Base-by-base conservation (phyloP, 2,329 filamentous ascomycete species). In the Monosporascus sp. region DNA sequence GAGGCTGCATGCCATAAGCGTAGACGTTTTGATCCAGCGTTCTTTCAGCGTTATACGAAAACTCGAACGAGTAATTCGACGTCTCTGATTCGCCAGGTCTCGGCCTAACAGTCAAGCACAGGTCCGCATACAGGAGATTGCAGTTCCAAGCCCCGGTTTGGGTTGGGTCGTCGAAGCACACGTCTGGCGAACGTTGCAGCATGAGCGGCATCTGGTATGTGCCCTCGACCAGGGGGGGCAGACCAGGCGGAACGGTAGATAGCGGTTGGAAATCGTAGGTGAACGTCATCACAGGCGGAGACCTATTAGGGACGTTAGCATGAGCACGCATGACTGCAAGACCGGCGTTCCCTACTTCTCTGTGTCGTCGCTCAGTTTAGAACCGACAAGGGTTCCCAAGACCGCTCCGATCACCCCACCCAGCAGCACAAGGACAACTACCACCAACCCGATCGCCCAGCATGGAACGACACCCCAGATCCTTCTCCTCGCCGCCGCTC, bases 131-230 rank as follows among this genome's bases (percentile, higher is more conserved):
- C 1, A 73, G 70, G 31, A 87, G 72, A 14, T 80, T 74, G 64
- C 86, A 89, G 54, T 75, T 80, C 86, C 86, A 89, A 1, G 84
- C 80, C 48, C 74, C 67, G n/a, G 74, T 70, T 59, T 84, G 78
- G 1, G 67, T 73, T 1, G 76, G 72, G 52, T 85, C 75, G 35
- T 74, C 73, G 55, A 89, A 74, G 63, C 86, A 89, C 0, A 75
- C 73, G 41, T 73, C 76, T 17, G 81, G 77, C 2, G 72, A 71
- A 51, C 75, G 72, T 51, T 74, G 75, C 3, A 77, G 70, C 46
- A 75, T 70, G 5, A 83, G 68, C 4, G 82, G 79, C n/a, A 89
- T 65, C 22, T 70, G 69, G 57, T 72, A 89, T 0, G 69, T 72
- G 2, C 86, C 86, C 3, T 75, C 77, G 1, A 78, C 74, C 31